These are phyloP conservation scores for Debaryomyces fabryi DNA, from an alignment of 1,139 yeast species.

Conservation along the genomic window DNA sequence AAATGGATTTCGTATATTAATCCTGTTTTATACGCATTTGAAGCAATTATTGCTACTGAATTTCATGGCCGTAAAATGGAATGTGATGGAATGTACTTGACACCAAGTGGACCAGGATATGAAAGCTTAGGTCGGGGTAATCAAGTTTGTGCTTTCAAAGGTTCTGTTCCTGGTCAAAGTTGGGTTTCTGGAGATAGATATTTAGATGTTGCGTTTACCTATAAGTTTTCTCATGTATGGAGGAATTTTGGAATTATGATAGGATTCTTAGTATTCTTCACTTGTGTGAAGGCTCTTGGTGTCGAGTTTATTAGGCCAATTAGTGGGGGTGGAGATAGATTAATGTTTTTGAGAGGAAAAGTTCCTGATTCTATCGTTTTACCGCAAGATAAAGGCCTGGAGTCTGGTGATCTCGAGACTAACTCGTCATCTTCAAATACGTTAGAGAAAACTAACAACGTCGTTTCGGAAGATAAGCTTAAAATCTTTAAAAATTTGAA, in stretches of 20 bases:
- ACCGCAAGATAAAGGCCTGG: constrained; percentile 21
- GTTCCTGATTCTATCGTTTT: constrained; percentile 37
- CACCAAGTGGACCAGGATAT: constrained; percentile 58
- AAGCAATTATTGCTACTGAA: constrained; percentile 55
- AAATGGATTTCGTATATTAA: constrained; percentile 63
- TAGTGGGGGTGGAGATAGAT: constrained; percentile 59
- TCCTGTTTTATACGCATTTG: constrained; percentile 60
- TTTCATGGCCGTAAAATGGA: constrained; percentile 58
- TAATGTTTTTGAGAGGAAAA: constrained; percentile 57
- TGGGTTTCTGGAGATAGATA: constrained; percentile 54
- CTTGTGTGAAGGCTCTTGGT: constrained; percentile 45
- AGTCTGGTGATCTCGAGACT: constrained; percentile 9
- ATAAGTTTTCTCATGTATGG: constrained; percentile 57
- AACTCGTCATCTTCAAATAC: constrained; percentile 7
- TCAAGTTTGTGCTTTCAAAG: constrained; percentile 55
- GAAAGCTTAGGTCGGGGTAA: constrained; percentile 36
- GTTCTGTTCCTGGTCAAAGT: constrained; percentile 47
- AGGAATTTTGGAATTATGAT: constrained; percentile 64
- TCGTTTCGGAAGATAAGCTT: constrained; percentile 30
- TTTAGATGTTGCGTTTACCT: constrained; percentile 43
- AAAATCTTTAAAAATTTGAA: constrained; percentile 25
- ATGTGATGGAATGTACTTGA: constrained; percentile 42
- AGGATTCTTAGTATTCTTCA: constrained; percentile 56
- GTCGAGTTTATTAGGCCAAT: constrained; percentile 56
- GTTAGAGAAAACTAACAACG: constrained; percentile 29